These are phyloP conservation scores for Torulaspora globosa DNA, from an alignment of 1,139 yeast genomes.

Conservation along the genomic window DNA sequence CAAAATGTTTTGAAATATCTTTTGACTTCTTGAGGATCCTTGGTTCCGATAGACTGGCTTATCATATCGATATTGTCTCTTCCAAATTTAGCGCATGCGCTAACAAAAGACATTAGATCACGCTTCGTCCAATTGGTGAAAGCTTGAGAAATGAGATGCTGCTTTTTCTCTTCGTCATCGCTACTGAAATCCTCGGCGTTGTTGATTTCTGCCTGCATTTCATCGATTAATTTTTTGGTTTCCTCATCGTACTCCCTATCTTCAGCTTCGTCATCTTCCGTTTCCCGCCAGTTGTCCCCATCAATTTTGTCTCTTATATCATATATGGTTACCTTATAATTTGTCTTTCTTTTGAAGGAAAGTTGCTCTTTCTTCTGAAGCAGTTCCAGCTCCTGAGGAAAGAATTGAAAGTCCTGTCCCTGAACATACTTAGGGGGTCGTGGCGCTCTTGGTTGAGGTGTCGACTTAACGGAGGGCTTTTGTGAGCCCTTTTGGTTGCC, in stretches of 20 bases:
- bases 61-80: conserved; percentile 58
- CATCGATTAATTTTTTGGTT: conserved; percentile 43
- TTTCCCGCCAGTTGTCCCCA: conserved; percentile 36
- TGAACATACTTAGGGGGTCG: conserved; percentile 69
- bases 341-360: conserved; percentile 66
- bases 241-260: conserved; percentile 37
- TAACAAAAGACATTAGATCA: conserved; percentile 82
- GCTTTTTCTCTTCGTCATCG: conserved; percentile 66
- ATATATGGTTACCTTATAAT: conserved; percentile 62
- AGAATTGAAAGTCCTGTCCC: conserved; percentile 86
- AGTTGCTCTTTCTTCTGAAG: conserved; percentile 76
- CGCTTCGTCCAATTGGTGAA: conserved; percentile 82
- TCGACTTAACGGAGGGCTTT: conserved; percentile 36
- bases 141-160: conserved; percentile 56
- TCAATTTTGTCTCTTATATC: conserved; percentile 37
- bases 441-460: conserved; percentile 49
- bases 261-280: conserved; percentile 24
- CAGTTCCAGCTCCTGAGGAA: conserved; percentile 58
- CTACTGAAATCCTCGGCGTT: conserved; percentile 68
- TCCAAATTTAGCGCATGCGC: conserved; percentile 76
- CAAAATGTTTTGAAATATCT: conserved; percentile 70
- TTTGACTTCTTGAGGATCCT: conserved; percentile 64
- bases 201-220: conserved; percentile 65
- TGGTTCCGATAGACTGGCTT: conserved; percentile 62
- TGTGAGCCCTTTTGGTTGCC: conserved; percentile 20